Base-by-base conservation (phyloP, 2,329 filamentous ascomycete genomes). In the Colletotrichum spaethianum region DNA sequence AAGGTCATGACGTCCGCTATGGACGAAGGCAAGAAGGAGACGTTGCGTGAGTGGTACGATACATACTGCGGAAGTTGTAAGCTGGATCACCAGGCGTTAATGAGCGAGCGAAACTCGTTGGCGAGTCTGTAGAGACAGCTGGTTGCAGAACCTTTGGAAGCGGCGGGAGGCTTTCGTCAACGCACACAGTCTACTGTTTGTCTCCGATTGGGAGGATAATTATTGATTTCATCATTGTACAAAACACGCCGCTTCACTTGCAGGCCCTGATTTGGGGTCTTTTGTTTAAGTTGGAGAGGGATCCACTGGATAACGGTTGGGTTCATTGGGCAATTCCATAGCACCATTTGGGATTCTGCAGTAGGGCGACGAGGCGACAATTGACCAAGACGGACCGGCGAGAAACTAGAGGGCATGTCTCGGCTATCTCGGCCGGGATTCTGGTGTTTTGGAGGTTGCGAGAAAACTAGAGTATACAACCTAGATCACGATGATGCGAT, bases 41-140 rank as follows among this genome's bases (percentile, higher is more conserved):
- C 77, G 52, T 76, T 90, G 70, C 80, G 80, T 74, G 77, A 80
- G 60, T 91, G 89, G 88, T 82, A 87, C 70, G 81, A 84, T 3
- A 83, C 83, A 72, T 89, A 91, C 75, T 91, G 89, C 68, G 86
- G 87, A 38, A 90, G 89, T 78, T 91, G 89, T 75, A 82, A 80
- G 74, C 79, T 78, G 14, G 89, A 91, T 75, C 82, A 81, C 71
- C 77, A 78, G 60, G 78, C 67, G 26, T 62, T 77, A 42, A 57
- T 79, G 78, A 61, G 48, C 44, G 70, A 73, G 62, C 67, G 70
- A 42, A 64, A 63, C 53, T 63, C 69, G 50, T 63, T 72, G 59
- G 57, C 59, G 23, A 52, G 65, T 20, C 26, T 72, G 28, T 72
- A 63, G 42, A 68, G 31, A n/a, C n/a, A 36, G 42, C 57, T 59